Base-by-base conservation (phyloP, 768 basidiomycete genomes). In the Leccinum incarnatum region DNA sequence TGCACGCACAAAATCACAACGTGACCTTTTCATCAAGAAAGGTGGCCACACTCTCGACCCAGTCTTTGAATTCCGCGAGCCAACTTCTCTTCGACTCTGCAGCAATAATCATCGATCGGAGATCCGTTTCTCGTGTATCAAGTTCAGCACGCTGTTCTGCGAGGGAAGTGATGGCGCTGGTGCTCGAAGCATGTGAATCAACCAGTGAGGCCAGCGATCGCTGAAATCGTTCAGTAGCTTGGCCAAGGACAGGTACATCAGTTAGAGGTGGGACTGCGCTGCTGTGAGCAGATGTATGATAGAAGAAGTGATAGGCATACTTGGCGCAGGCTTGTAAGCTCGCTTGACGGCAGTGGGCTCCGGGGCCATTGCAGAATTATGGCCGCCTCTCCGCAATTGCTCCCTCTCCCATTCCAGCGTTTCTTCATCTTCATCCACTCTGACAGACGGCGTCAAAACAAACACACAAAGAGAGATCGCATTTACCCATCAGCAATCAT, bases 21-120 rank as follows among this genome's bases (percentile, higher is more conserved):
- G 73, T 4, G 19, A 90, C 92, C 85, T 95, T 95, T 75, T 91
- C 89, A 66, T 95, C 93, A 19, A 95, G 76, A 71, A 95, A 94
- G n/a, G 82, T 81, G 4, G 89, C 93, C 7, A 94, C 82, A 59
- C 83, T 83, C 71, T 94, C 93, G 0, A 92, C 74, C 88, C 90
- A 92, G 37, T 91, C 89, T 54, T 77, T 80, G 75, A 95, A 91
- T 53, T 82, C 81, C 11, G 75, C 76, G 65, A 94, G 93, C 92
- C 93, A 95, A 17, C 84, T 84, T 51, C 91, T 77, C 73, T 94
- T 93, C 48, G 76, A 80, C 68, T 93, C 93, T 0, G 92, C 88
- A 56, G 77, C 79, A 34, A 79, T 80, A 6, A 95, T 84, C 81
- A 93, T 84, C 25, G 83, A 80, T 17, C 91, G 81, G 76, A 95